phyloP scores from a whole-genome alignment of 805 yeast genomes.

The Spathaspora girioi region DNA sequence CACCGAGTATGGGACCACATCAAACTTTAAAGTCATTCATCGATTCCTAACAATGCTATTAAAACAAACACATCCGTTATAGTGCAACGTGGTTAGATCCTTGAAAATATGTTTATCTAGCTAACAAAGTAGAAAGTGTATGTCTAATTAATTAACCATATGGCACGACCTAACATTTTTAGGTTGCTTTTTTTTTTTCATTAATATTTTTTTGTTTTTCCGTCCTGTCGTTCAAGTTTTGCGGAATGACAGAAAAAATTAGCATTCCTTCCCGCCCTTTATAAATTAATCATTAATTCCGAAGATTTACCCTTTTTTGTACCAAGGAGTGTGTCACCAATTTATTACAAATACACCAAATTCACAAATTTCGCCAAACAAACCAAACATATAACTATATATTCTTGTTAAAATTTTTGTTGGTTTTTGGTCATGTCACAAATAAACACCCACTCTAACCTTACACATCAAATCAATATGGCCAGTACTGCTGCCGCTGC shows the following conservation, averaged over 20 bases:
- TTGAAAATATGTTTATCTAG: no score
- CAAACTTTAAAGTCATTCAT: no score
- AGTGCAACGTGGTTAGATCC: no score
- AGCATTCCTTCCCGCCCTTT: background rate
- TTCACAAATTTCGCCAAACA: background rate
- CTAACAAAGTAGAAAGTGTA: background rate
- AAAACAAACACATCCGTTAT: no score
- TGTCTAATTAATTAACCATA: background rate
- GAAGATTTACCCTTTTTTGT: background rate
- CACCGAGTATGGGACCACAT: no score
- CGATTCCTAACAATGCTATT: no score
- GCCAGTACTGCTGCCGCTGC: background rate
- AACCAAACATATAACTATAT: no score
- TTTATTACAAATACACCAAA: background rate
- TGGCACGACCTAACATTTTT: background rate
- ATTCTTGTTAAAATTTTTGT: background rate
- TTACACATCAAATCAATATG: background rate
- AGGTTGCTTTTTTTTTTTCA: background rate
- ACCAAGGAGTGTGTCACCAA: background rate
- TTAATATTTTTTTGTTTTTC: background rate
- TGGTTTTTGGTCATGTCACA: background rate
- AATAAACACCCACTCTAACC: background rate
- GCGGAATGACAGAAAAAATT: no score
- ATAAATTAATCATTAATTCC: background rate
- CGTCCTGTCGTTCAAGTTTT: background rate